Percentiles rank a stretch among this genome's conserved stretches.
Conservation (phyloP, 352 stramenopile species). For the Pythium apleroticum region DNA sequence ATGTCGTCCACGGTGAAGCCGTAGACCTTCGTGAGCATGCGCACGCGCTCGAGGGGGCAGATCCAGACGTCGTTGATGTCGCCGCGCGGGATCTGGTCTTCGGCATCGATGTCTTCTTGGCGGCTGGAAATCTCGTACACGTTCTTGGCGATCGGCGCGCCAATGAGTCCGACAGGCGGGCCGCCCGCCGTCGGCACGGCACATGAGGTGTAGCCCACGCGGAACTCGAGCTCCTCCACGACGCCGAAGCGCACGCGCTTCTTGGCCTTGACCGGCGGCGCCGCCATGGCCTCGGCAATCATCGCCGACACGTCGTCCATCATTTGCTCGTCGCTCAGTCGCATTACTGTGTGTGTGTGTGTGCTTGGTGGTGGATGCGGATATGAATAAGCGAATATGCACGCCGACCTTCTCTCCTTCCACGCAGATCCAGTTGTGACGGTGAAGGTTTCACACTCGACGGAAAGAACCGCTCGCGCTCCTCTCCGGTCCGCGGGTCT, state of each 20-base stretch:
- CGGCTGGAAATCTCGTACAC: conserved; percentile 22
- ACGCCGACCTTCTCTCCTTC: background rate
- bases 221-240: conserved; percentile 49
- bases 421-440: background rate
- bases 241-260: conserved; percentile 48
- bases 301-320: conserved; percentile 16
- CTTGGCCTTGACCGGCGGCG: conserved; percentile 20
- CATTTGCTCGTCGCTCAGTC: conserved; percentile 28
- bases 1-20: conserved; percentile 42
- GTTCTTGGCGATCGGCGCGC: conserved; percentile 30
- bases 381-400: background rate
- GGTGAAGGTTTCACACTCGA: background rate
- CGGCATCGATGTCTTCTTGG: conserved; percentile 31
- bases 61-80: conserved; percentile 46
- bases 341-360: conserved; percentile 15
- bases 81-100: conserved; percentile 25
- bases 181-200: conserved; percentile 44
- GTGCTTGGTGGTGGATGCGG: background rate
- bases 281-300: conserved; percentile 11
- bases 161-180: conserved; percentile 49
- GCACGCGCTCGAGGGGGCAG: conserved; percentile 46
- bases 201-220: conserved; percentile 51
- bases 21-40: conserved; percentile 38
- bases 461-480: background rate
- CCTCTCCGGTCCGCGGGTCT: background rate